Conservation (phyloP, 139 green algal species). For the Auxenochlorella pyrenoidosa region DNA sequence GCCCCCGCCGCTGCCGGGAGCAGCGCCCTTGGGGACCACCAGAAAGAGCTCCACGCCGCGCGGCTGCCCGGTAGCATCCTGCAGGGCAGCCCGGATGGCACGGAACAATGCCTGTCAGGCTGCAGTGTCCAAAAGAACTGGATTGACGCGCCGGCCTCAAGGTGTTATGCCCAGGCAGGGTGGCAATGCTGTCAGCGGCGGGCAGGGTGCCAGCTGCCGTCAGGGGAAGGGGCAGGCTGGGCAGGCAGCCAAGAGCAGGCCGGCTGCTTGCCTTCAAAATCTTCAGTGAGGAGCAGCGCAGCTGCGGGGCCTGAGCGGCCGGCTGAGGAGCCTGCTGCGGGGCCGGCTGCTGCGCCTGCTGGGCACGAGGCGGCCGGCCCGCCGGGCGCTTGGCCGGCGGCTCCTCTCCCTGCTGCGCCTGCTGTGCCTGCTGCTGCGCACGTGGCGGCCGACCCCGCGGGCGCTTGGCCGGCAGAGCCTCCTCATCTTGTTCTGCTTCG, state of each 20-base stretch:
- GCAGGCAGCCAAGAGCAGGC: not conserved
- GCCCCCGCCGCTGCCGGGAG: not conserved
- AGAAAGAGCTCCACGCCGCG: not conserved
- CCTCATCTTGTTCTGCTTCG: not conserved
- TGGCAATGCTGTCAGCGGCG: not conserved
- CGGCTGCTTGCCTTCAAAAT: not conserved
- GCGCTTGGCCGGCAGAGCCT: not conserved
- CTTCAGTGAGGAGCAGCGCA: not conserved
- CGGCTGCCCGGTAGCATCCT: not conserved
- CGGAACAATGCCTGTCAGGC: too few relatives aligned
- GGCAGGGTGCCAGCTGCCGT: not conserved
- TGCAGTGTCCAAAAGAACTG: too few relatives aligned
- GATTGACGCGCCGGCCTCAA: too few relatives aligned
- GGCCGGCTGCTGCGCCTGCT: not conserved
- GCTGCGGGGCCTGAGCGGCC: not conserved
- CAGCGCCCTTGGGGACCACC: not conserved
- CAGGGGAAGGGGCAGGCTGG: too few relatives aligned
- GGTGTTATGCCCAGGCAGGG: too few relatives aligned
- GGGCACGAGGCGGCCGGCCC: not conserved
- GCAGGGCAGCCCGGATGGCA: not conserved
- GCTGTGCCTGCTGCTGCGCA: too few relatives aligned
- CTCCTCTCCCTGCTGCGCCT: not conserved
- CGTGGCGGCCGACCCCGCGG: not conserved
- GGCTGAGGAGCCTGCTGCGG: not conserved
- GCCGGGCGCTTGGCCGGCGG: too few relatives aligned